Evolutionary conservation across 306 rosid species (phyloP).

Genomic region (Glycine latifolia): DNA sequence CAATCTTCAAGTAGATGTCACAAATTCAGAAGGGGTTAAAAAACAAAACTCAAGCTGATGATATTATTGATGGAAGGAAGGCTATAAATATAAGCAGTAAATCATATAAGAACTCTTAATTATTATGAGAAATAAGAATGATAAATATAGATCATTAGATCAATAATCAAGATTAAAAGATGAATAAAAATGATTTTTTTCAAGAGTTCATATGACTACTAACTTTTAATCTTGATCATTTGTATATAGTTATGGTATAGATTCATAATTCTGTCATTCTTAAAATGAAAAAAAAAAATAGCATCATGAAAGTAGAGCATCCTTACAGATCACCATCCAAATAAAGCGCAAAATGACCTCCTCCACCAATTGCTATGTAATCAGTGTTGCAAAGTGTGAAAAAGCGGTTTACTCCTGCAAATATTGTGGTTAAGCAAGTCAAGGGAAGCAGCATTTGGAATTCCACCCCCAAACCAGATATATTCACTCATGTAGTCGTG

Average conservation of each 20-base stretch:
- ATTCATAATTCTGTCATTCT: too few relatives aligned
- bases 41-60: slow-evolving; percentile 11
- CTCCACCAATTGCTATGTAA: slow-evolving; percentile 88
- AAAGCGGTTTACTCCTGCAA: slow-evolving; percentile 84
- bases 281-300: not conserved
- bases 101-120: too few relatives aligned
- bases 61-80: slow-evolving; percentile 5
- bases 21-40: not conserved
- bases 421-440: slow-evolving; percentile 31
- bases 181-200: too few relatives aligned
- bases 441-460: slow-evolving; percentile 29
- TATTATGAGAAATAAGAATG: too few relatives aligned
- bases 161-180: too few relatives aligned
- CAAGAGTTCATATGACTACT: too few relatives aligned
- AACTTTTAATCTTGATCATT: too few relatives aligned
- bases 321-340: slow-evolving; percentile 92
- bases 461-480: slow-evolving; percentile 24
- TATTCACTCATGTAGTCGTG: slow-evolving; percentile 11
- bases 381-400: slow-evolving; percentile 81
- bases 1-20: slow-evolving; percentile 55
- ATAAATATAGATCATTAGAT: too few relatives aligned
- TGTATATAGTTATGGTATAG: too few relatives aligned
- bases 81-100: not conserved
- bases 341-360: slow-evolving; percentile 87
- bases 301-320: not conserved